Evolutionary conservation across 306 rosid species (phyloP), one percentile per base, ranked within the genome.

Genomic region (Ammopiptanthus mongolicus): DNA sequence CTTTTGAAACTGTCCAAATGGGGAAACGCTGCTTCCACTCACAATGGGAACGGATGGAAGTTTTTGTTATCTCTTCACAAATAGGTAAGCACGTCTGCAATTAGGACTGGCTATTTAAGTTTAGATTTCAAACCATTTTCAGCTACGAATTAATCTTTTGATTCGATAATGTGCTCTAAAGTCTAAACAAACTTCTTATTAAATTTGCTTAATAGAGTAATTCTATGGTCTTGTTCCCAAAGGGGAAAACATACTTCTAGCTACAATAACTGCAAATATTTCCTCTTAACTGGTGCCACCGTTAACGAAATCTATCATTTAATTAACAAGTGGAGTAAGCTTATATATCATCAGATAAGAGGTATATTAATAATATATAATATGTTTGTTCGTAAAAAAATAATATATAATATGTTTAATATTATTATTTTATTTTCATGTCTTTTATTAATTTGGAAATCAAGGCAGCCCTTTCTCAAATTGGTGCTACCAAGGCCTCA

Each of bases 1-100:
- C 36, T n/a, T 53, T 66, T 72, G 67, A 74, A 84, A 78, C 39
- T 87, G 17, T 71, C 84, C 73, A 72, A 55, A 72, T 73, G 28
- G 29, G 84, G 89, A 75, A 76, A 76, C 25, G 33, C 17, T 63
- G 55, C 44, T 67, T 66, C 59, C 15, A 63, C 39, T 21, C 36
- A 55, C 15, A 52, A 57, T 36, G 66, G 53, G 59, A 63, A 50
- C 42, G 47, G 50, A 41, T 64, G 66, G n/a, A 17, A 50, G 57
- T 81, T 3, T 60, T 33, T 71, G 69, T 57, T 56, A 70, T 69
- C 61, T 61, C 68, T 69, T 74, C 78, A 62, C 55, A 63, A 53
- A 67, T 64, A 21, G 67, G 15, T 57, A 52, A 82, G 17, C 71
- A 65, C 14, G 13, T 69, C 18, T 37, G 62, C 73, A 50, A 78